phyloP scores from a whole-genome alignment of 2,329 filamentous ascomycete species.

The Ceratocystis diversiconidia region DNA sequence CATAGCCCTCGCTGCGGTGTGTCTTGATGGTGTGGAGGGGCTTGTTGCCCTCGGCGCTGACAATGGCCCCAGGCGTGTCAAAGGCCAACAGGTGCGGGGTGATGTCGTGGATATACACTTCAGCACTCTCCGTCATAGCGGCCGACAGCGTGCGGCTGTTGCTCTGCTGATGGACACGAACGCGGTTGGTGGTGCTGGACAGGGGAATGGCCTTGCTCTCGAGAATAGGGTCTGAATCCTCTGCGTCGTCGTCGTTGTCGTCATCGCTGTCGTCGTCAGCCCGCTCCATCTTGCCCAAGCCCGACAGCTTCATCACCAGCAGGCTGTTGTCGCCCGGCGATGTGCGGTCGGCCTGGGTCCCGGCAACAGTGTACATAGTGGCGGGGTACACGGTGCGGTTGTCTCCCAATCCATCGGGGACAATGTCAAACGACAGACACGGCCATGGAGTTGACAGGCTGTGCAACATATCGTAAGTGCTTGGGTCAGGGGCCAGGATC shows the following conservation, averaged over 20 bases:
- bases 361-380: constrained; percentile 86
- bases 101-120: constrained; percentile 88
- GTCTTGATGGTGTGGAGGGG: constrained; percentile 75
- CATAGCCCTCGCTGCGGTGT: constrained; percentile 90
- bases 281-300: constrained; percentile 73
- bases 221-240: constrained; percentile 73
- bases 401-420: constrained; percentile 74
- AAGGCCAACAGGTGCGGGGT: constrained; percentile 80
- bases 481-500: constrained; percentile 76
- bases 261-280: constrained; percentile 49
- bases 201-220: constrained; percentile 84
- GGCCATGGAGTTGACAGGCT: constrained; percentile 90
- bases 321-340: constrained; percentile 78
- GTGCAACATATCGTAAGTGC: constrained; percentile 97
- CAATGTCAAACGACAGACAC: constrained; percentile 87
- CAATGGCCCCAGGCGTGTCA: constrained; percentile 69
- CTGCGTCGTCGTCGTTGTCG: constrained; percentile 55
- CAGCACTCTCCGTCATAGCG: constrained; percentile 77
- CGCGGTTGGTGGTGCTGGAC: constrained; percentile 79
- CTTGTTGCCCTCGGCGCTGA: constrained; percentile 75
- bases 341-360: constrained; percentile 72
- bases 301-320: constrained; percentile 92
- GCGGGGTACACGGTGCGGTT: constrained; percentile 86
- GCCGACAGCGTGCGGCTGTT: constrained; percentile 72
- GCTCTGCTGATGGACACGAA: constrained; percentile 74